A percentile compares a stretch with the other conserved stretches of the same genome.
Conservation (phyloP, 169 alveolate species). For the Cyclospora cayetanensis region DNA sequence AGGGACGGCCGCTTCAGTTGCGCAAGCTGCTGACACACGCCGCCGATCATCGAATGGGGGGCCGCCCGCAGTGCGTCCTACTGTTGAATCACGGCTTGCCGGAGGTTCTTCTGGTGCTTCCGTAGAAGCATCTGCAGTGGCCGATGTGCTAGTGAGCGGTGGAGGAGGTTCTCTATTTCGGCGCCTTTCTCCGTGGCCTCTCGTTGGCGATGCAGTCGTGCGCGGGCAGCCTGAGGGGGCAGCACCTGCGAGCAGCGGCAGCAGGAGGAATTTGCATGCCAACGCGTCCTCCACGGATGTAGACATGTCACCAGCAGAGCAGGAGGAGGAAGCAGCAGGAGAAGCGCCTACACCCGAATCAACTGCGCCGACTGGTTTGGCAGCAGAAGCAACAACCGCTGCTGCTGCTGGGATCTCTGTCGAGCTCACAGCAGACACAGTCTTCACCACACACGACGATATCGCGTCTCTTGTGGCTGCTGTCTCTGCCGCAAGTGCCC, state of each 20-base stretch:
- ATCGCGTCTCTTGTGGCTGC: constrained; percentile 7
- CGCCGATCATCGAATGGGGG: background rate
- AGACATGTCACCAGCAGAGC: background rate
- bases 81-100: background rate
- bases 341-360: background rate
- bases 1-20: background rate
- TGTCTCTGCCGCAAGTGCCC: constrained; percentile 7
- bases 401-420: background rate
- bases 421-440: background rate
- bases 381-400: background rate
- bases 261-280: background rate
- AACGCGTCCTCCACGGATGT: background rate
- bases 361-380: background rate
- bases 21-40: background rate
- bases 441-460: background rate
- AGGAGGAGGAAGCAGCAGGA: background rate
- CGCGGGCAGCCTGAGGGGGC: constrained; percentile 21
- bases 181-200: background rate
- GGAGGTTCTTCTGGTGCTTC: background rate
- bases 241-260: background rate
- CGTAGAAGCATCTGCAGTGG: background rate
- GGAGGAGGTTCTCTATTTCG: background rate
- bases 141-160: background rate
- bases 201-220: background rate
- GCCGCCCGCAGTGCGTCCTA: background rate